A percentile compares a stretch with the other conserved stretches of the same genome.
Conservation (phyloP, 1,139 yeast genomes). For the Yamadazyma friedrichii region DNA sequence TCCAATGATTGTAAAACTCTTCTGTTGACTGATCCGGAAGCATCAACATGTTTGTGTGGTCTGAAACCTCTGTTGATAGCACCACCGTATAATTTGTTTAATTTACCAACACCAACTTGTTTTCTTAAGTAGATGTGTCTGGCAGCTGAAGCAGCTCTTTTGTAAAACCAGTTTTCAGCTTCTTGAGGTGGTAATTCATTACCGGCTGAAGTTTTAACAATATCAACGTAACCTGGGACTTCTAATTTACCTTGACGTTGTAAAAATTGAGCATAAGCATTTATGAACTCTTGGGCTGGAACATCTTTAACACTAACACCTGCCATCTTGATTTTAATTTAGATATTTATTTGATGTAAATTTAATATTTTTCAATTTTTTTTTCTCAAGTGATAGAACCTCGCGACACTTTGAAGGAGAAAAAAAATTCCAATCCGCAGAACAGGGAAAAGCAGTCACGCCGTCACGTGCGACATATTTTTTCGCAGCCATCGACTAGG, state of each 20-base stretch:
- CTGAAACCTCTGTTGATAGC: conserved; percentile 99
- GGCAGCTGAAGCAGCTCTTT: conserved; percentile 99
- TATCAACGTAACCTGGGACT: conserved; percentile 99
- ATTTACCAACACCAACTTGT: conserved; percentile 98
- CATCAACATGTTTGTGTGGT: conserved; percentile 98
- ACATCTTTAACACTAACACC: conserved; percentile 94
- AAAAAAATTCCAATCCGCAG: conserved; percentile 1
- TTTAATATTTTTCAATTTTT: too few species aligned
- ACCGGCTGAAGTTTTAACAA: conserved; percentile 98
- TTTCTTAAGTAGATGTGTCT: conserved; percentile 99
- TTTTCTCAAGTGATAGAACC: conserved; percentile 7
- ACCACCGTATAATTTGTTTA: conserved; percentile 99
- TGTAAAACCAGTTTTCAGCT: conserved; percentile 99
- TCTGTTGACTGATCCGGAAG: conserved; percentile 99
- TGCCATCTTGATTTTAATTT: conserved; percentile 58
- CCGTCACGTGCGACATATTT: conserved; percentile 21
- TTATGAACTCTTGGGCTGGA: conserved; percentile 99
- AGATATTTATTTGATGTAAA: conserved; percentile 7
- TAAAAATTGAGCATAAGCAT: conserved; percentile 99
- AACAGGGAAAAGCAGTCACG: conserved; percentile 23
- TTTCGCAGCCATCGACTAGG: conserved; percentile 3
- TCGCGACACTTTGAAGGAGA: conserved; percentile 4
- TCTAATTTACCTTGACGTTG: conserved; percentile 99
- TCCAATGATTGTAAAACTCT: conserved; percentile 96
- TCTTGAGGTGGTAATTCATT: conserved; percentile 99